Evolutionary conservation across 805 yeast genomes (phyloP), one percentile per base, ranked within the genome.

Genomic region (Suhomyces vadensis): DNA sequence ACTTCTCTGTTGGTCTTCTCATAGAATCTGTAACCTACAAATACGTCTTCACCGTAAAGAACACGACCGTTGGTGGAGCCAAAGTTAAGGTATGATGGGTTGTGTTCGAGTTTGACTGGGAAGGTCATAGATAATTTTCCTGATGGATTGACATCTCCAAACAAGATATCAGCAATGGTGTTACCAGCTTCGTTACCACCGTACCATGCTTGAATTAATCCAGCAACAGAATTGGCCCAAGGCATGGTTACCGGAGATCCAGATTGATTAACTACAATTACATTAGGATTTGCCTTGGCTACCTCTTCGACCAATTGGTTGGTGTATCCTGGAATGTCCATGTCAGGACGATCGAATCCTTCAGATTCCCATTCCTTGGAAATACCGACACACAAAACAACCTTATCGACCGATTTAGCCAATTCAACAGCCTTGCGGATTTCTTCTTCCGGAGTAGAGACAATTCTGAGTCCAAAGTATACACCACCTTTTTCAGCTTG

Each of bases 201-300:
- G 54, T 71, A 79, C 74, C 81, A 78, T 8, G 80, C 79, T 38
- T 78, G 81, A 5, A 79, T 59, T 13, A 78, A 42, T 2, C 74
- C 73, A 31, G 67, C 66, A 17, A 69, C 77, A 27, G 69, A 55
- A 35, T 46, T 45, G 16, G 31, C 42, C 82, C 83, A 79, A 21
- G 83, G 83, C 66, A 81, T 59, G 29, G 77, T 71, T 7, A 81
- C 82, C 0, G 86, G 85, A 14, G 83, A 74, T 39, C 86, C 86
- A 3, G 81, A 71, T 55, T 81, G 83, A 52, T 75, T 71, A 20
- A 82, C 82, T 23, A 81, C 68, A 9, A 77, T 73, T 2, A 76
- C 69, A 51, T 79, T 75, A 21, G 73, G 69, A 51, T 80, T 79
- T 16, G 67, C 83, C 24, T 61, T 62, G 27, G 66, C 45, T 8